These are phyloP conservation scores for Penicillium fimorum DNA, from an alignment of 495 filamentous ascomycete species.

Conservation along the genomic window DNA sequence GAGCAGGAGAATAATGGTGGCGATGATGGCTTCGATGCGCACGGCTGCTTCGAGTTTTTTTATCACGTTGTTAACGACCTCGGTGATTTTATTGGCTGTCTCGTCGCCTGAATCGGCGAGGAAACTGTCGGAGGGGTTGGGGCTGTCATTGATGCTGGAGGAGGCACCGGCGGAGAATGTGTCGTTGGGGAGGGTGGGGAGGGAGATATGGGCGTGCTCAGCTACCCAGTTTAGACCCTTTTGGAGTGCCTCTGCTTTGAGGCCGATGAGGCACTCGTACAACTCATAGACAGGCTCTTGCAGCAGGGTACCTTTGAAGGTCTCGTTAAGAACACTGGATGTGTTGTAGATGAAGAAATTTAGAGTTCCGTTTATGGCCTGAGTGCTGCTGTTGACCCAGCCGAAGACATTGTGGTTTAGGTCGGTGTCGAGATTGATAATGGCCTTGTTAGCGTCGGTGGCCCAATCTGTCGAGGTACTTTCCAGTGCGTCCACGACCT, in stretches of 20 bases:
- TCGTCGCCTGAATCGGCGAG: constrained; percentile 65
- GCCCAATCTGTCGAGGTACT: constrained; percentile 78
- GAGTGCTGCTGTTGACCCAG: constrained; percentile 82
- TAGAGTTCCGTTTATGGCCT: constrained; percentile 79
- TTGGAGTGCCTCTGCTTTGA: constrained; percentile 74
- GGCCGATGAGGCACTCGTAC: constrained; percentile 70
- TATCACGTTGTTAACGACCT: constrained; percentile 65
- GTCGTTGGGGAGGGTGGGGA: constrained; percentile 75
- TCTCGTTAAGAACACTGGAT: constrained; percentile 62
- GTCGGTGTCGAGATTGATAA: constrained; percentile 62
- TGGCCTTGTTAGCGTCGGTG: constrained; percentile 67
- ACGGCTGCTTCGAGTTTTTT: constrained; percentile 62
- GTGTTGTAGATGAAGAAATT: constrained; percentile 77
- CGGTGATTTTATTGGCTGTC: constrained; percentile 77
- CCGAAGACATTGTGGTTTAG: constrained; percentile 84
- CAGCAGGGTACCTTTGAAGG: constrained; percentile 80
- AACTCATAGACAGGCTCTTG: constrained; percentile 69
- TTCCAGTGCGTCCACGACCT: constrained; percentile 70
- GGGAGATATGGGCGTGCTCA: constrained; percentile 77
- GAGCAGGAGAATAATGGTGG: constrained; percentile 62
- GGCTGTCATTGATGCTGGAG: constrained; percentile 52
- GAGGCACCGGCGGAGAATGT: constrained; percentile 80
- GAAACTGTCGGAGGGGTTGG: constrained; percentile 60
- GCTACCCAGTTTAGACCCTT: constrained; percentile 86
- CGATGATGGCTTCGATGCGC: constrained; percentile 72